Conservation (phyloP, 305 asterid genomes). For the Andrographis paniculata region DNA sequence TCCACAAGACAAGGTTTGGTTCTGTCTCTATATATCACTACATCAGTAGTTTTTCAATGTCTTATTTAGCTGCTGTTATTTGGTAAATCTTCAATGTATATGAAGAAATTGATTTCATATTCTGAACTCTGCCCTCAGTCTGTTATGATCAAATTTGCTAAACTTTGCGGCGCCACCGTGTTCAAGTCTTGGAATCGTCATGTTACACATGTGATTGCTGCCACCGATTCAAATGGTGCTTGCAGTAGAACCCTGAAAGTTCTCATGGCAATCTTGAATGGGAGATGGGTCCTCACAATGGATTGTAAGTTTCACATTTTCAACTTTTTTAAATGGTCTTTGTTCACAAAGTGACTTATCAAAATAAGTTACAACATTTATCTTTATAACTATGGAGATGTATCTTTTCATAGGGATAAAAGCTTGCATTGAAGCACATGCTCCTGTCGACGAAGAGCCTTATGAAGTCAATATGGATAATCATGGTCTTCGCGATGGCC, state of each 20-base stretch:
- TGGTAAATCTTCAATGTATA: background rate
- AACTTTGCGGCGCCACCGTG: constrained; percentile 53
- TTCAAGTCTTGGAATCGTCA: constrained; percentile 64
- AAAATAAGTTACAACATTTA: background rate
- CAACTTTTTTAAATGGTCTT: background rate
- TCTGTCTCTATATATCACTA: background rate
- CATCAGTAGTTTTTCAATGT: background rate
- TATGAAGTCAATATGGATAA: constrained; percentile 65
- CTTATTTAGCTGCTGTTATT: background rate
- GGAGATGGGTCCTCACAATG: constrained; percentile 73
- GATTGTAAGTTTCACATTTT: constrained; percentile 52
- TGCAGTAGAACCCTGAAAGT: constrained; percentile 76
- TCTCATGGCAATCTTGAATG: constrained; percentile 84
- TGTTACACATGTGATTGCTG: constrained; percentile 80
- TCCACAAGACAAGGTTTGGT: constrained; percentile 66
- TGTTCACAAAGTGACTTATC: background rate
- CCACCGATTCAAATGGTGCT: constrained; percentile 74
- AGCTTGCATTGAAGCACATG: constrained; percentile 54
- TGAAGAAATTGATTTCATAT: background rate
- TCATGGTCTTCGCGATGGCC: constrained; percentile 68
- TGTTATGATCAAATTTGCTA: constrained; percentile 47
- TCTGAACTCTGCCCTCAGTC: constrained; percentile 28
- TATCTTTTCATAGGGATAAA: constrained; percentile 52
- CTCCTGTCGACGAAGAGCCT: constrained; percentile 58
- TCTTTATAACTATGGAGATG: constrained; percentile 1